Evolutionary conservation across 257 asterid species (phyloP), one percentile per base, ranked within the genome.

Genomic region (Buddleja alternifolia): DNA sequence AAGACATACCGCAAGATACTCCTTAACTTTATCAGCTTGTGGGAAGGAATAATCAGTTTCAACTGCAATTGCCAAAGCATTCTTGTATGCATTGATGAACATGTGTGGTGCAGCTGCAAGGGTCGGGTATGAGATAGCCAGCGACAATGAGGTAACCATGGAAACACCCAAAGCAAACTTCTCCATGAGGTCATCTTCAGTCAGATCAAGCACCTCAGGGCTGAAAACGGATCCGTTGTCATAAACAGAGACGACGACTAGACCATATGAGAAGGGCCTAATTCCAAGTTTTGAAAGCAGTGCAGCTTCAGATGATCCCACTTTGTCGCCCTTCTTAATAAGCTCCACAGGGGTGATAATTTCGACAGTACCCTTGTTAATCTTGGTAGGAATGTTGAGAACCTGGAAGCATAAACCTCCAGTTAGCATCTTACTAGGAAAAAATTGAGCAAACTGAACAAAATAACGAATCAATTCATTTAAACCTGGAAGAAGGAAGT

Each of bases 351-450:
- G 93, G 3, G 93, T 86, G 58, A 86, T 77, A 23, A 86, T 86
- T 72, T 86, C 93, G 21, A 86, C 93, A 20, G 90, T 86, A 52
- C 93, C 93, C 85, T 86, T 86, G 88, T 86, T 86, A 77, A 86
- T 86, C 87, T 86, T 86, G 20, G 92, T 86, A 7, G 93, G 93
- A 39, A 86, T 86, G 72, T 86, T 82, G n/a, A 86, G 83, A 34
- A 81, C 90, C 89, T 85, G 64, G 7, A 39, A 5, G 12, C 20
- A 6, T 15, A 14, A 4, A 6, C 4, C 1, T 2, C 55, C 4
- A 72, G 72, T 32, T 20, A n/a, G 0, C 6, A 0, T n/a, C 11
- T 42, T 42, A 8, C 11, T 3, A 10, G 24, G 9, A 9, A 19
- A 46, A 44, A 12, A 8, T 8, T 19, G 23, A 6, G 2, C 47